Percentiles rank a stretch among this genome's conserved stretches.
Conservation (phyloP, 1,139 yeast species). For the Wickerhamomyces sp. region DNA sequence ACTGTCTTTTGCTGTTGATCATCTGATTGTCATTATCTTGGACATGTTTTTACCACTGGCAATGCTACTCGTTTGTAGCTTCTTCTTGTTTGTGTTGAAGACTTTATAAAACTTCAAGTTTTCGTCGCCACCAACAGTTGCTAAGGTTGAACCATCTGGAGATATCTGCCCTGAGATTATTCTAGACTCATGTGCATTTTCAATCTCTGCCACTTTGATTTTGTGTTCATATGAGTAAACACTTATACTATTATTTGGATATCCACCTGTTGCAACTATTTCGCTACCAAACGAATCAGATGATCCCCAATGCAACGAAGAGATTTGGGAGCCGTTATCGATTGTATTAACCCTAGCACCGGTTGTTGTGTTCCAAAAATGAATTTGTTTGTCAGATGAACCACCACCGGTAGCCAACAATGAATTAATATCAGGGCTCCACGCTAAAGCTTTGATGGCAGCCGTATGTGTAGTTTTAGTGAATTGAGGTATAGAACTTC, state of each 20-base stretch:
- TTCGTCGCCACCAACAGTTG: conserved; percentile 96
- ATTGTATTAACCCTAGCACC: conserved; percentile 85
- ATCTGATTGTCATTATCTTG: conserved; percentile 41
- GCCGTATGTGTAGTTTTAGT: conserved; percentile 81
- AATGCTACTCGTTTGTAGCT: conserved; percentile 19
- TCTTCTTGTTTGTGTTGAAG: conserved; percentile 49
- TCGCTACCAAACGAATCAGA: conserved; percentile 72
- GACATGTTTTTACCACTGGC: conserved; percentile 33
- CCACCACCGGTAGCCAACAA: conserved; percentile 97
- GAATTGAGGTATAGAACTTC: conserved; percentile 71
- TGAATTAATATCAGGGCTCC: conserved; percentile 88
- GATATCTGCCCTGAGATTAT: conserved; percentile 80
- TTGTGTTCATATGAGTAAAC: conserved; percentile 84
- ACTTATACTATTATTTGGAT: conserved; percentile 80
- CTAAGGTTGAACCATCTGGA: conserved; percentile 86
- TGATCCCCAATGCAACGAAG: conserved; percentile 89
- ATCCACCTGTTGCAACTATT: conserved; percentile 92
- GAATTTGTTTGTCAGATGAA: conserved; percentile 80
- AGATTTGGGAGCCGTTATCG: conserved; percentile 91
- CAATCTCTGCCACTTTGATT: conserved; percentile 84
- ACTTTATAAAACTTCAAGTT: conserved; percentile 93
- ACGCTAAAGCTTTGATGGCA: conserved; percentile 92
- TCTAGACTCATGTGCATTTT: conserved; percentile 85
- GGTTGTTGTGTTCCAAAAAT: conserved; percentile 93
- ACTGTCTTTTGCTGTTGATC: conserved; percentile 3